Conservation (phyloP, 495 filamentous ascomycete genomes). For the Parachaetomium inaequale region DNA sequence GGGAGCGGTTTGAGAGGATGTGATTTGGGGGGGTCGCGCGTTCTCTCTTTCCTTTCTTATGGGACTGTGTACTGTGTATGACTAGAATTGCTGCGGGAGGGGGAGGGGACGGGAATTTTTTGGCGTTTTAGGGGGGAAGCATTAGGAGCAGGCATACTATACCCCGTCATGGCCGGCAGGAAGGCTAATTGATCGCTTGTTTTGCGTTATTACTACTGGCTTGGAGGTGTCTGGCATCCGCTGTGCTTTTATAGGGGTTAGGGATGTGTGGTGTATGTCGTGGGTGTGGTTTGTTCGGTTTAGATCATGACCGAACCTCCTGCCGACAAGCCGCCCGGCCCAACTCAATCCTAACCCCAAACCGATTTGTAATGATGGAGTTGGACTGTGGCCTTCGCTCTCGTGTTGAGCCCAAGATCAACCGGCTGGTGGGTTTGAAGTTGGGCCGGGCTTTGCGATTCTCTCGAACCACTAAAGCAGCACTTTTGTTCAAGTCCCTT, state of each 20-base stretch:
- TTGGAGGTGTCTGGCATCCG: neutral
- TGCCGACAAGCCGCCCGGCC: too few relatives aligned
- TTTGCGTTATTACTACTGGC: neutral
- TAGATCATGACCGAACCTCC: too few relatives aligned
- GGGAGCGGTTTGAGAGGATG: conserved; percentile 70
- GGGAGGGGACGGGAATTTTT: neutral
- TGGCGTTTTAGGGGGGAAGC: neutral
- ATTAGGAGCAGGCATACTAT: conserved; percentile 1
- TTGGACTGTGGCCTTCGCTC: too few relatives aligned
- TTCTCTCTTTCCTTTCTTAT: neutral
- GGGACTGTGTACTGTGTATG: neutral
- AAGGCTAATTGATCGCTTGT: neutral
- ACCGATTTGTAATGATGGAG: too few relatives aligned
- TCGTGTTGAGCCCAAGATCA: too few relatives aligned
- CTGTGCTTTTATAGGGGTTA: too few relatives aligned
- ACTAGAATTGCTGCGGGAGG: neutral
- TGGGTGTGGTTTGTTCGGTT: too few relatives aligned
- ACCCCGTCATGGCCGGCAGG: neutral
- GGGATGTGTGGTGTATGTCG: neutral
- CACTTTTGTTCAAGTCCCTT: too few relatives aligned
- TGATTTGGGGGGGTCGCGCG: neutral
- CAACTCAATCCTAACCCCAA: too few relatives aligned
- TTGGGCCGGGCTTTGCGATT: too few relatives aligned
- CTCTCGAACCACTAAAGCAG: too few relatives aligned
- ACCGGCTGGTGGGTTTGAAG: too few relatives aligned